phyloP scores from a whole-genome alignment of 176 grass and related monocot genomes.

The Alopecurus myosuroides region DNA sequence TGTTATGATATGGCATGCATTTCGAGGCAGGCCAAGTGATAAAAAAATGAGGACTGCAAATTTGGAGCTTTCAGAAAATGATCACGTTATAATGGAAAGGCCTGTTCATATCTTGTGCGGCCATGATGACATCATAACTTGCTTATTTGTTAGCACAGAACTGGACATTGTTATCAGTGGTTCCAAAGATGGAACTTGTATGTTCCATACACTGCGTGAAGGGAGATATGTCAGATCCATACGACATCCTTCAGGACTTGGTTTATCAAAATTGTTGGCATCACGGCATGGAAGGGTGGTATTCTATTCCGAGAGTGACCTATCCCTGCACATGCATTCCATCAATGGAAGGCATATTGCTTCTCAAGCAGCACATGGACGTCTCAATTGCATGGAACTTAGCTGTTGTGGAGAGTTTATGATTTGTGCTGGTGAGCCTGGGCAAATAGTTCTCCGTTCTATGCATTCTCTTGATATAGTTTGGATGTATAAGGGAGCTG shows the following conservation, averaged over 20 bases:
- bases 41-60: constrained; percentile 47
- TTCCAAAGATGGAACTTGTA: constrained; percentile 98
- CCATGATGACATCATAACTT: constrained; percentile 96
- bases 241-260: constrained; percentile 60
- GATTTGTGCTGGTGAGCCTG: constrained; percentile 73
- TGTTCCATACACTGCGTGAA: constrained; percentile 81
- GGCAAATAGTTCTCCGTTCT: constrained; percentile 77
- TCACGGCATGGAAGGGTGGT: constrained; percentile 84
- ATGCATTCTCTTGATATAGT: constrained; percentile 94
- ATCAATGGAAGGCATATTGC: constrained; percentile 89
- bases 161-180: constrained; percentile 94
- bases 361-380: constrained; percentile 60
- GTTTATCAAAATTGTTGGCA: constrained; percentile 73
- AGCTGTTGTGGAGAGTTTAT: constrained; percentile 86
- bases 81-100: constrained; percentile 73
- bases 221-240: constrained; percentile 86
- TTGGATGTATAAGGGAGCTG: constrained; percentile 67
- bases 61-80: constrained; percentile 59
- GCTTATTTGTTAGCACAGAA: constrained; percentile 90
- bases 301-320: constrained; percentile 75
- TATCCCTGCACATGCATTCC: constrained; percentile 87
- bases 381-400: constrained; percentile 91
- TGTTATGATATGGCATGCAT: constrained; percentile 96
- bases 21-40: constrained; percentile 65
- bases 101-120: constrained; percentile 95